Percentiles rank a stretch among this genome's conserved stretches.
Conservation (phyloP, 2,329 filamentous ascomycete genomes). For the Fusarium musae region DNA sequence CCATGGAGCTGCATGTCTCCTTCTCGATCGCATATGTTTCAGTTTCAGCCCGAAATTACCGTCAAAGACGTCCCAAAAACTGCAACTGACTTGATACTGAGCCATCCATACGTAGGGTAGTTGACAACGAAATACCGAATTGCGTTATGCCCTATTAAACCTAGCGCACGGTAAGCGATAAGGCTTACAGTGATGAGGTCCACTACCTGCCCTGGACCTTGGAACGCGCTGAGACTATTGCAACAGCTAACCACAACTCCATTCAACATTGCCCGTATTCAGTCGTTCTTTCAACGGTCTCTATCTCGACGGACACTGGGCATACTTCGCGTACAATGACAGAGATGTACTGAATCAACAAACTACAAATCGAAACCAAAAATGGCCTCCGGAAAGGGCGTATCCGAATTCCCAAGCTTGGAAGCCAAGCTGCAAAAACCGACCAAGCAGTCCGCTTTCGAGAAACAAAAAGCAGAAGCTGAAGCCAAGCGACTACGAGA, state of each 20-base stretch:
- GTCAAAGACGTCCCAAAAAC: neutral
- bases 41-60: neutral
- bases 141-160: neutral
- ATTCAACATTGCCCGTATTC: neutral
- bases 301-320: neutral
- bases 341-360: slow-evolving; percentile 24
- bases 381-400: slow-evolving; percentile 62
- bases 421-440: slow-evolving; percentile 82
- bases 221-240: neutral
- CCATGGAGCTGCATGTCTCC: no score
- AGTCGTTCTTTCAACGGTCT: neutral
- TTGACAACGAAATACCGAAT: neutral
- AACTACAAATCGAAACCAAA: slow-evolving; percentile 15
- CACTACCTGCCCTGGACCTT: neutral
- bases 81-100: neutral
- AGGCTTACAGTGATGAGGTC: neutral
- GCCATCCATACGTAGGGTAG: neutral
- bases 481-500: slow-evolving; percentile 88
- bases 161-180: neutral
- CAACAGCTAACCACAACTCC: slow-evolving; percentile 13
- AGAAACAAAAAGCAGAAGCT: slow-evolving; percentile 87
- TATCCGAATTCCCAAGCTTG: slow-evolving; percentile 74
- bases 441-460: slow-evolving; percentile 86
- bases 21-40: no score
- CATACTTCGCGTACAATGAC: neutral